Evolutionary conservation across 2,329 filamentous ascomycete species (phyloP).

Genomic region (Colletotrichum liriopes): DNA sequence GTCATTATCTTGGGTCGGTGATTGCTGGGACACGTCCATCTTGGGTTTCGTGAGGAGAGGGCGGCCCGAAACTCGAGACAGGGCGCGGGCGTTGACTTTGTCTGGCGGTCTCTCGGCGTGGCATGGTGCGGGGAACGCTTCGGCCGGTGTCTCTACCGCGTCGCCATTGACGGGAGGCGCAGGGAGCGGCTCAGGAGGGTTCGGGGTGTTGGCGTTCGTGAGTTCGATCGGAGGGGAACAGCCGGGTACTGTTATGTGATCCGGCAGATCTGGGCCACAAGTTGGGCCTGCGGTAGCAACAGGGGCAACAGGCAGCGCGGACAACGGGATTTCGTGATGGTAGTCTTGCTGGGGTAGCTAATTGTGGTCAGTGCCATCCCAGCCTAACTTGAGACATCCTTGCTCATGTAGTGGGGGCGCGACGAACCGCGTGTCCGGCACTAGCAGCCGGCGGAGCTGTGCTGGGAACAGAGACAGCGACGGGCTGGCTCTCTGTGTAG

Average conservation of each 20-base stretch:
- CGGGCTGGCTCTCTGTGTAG: neutral
- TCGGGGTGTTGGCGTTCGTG: neutral
- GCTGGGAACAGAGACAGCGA: constrained; percentile 2
- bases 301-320: constrained; percentile 27
- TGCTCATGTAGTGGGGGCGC: constrained; percentile 13
- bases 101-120: constrained; percentile 9
- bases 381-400: constrained; percentile 15
- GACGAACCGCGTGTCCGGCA: constrained; percentile 28
- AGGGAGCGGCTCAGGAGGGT: neutral
- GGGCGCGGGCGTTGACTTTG: constrained; percentile 29
- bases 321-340: constrained; percentile 26
- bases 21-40: constrained; percentile 66
- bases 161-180: constrained; percentile 15
- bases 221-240: neutral
- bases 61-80: constrained; percentile 38
- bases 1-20: constrained; percentile 71
- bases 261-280: constrained; percentile 19
- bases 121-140: constrained; percentile 23
- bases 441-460: constrained; percentile 24
- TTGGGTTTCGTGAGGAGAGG: constrained; percentile 46
- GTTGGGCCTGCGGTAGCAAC: constrained; percentile 14
- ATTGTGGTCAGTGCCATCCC: constrained; percentile 41
- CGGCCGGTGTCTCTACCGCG: constrained; percentile 13
- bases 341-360: constrained; percentile 37
- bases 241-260: neutral